A percentile compares a stretch with the other conserved stretches of the same genome.
Conservation (phyloP, 2,329 filamentous ascomycete species). For the Verticillium zaregamsianum region DNA sequence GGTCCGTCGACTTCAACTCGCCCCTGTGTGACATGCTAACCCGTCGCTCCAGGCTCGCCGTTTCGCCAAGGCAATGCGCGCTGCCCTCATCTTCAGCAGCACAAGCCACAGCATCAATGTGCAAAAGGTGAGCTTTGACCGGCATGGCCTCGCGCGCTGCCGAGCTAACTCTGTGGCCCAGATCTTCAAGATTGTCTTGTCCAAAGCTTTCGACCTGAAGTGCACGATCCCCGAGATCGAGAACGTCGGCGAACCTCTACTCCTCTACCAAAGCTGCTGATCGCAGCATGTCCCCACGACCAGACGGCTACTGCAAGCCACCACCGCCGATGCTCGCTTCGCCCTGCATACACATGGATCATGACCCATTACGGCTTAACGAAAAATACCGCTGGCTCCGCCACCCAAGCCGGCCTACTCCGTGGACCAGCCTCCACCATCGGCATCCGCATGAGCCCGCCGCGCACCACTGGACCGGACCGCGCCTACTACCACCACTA, state of each 20-base stretch:
- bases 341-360: constrained; percentile 9
- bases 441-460: neutral
- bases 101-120: constrained; percentile 99
- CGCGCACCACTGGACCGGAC: neutral
- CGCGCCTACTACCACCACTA: neutral
- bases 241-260: constrained; percentile 90
- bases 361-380: constrained; percentile 12
- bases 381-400: neutral
- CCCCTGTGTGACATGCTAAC: neutral
- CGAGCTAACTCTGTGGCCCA: constrained; percentile 30
- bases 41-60: constrained; percentile 67
- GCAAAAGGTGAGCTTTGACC: constrained; percentile 67
- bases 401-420: neutral
- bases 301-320: constrained; percentile 1
- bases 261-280: constrained; percentile 74
- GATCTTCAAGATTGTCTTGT: constrained; percentile 99
- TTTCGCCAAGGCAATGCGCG: constrained; percentile 98
- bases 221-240: constrained; percentile 99
- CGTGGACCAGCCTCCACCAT: neutral
- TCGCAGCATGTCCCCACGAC: neutral
- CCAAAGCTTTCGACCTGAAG: constrained; percentile 97
- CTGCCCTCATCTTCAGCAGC: constrained; percentile 95
- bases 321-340: neutral
- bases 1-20: constrained; percentile 42
- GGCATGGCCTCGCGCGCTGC: neutral